Percentiles rank a stretch among this genome's conserved stretches.
Evolutionary conservation across 2,329 filamentous ascomycete species (phyloP).

Genomic region (Plectosphaerella sp.): DNA sequence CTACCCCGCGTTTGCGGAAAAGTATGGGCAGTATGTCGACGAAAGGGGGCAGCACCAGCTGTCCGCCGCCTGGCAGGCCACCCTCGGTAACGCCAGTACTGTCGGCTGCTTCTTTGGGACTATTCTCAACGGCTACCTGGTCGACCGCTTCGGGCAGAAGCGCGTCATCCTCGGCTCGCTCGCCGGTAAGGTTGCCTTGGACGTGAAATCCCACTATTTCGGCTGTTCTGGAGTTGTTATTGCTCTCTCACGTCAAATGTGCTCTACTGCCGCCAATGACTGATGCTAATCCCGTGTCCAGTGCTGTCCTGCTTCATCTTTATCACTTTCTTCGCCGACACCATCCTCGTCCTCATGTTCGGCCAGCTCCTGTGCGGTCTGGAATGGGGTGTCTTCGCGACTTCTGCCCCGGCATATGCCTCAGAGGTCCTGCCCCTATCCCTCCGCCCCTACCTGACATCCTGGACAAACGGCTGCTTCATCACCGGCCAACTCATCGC

Average conservation of each 20-base stretch:
- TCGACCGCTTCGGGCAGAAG: conserved; percentile 32
- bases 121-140: conserved; percentile 34
- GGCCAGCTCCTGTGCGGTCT: conserved; percentile 35
- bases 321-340: conserved; percentile 34
- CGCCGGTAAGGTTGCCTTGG: not conserved
- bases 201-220: conserved; percentile 23
- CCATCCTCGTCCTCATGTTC: conserved; percentile 26
- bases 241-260: too few species aligned
- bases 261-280: too few species aligned
- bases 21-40: conserved; percentile 19
- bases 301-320: conserved; percentile 33
- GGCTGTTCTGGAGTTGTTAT: conserved; percentile 10
- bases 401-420: conserved; percentile 36
- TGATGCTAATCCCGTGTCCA: not conserved
- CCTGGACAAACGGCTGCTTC: conserved; percentile 36
- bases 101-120: conserved; percentile 43
- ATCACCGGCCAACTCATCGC: conserved; percentile 35
- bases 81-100: conserved; percentile 33
- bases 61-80: conserved; percentile 40
- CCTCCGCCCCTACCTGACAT: conserved; percentile 31
- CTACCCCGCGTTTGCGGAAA: conserved; percentile 22
- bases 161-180: conserved; percentile 35
- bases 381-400: conserved; percentile 33
- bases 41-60: conserved; percentile 26
- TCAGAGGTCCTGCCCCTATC: conserved; percentile 26